These are phyloP conservation scores for Penicillium hesseltinei DNA, from an alignment of 2,329 filamentous ascomycete species.

Conservation along the genomic window DNA sequence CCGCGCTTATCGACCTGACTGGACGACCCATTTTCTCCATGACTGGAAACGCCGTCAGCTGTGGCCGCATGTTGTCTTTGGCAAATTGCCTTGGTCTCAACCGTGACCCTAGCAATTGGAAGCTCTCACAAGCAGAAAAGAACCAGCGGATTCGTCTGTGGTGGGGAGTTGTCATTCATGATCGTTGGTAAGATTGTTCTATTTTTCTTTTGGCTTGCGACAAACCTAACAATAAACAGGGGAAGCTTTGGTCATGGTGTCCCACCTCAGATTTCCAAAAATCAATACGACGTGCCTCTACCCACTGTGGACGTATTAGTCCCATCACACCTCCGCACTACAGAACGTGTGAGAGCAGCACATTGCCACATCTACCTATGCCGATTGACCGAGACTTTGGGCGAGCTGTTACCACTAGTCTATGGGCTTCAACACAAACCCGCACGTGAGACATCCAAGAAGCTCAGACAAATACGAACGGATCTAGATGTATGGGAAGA, in stretches of 20 bases:
- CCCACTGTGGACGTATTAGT: conserved; percentile 48
- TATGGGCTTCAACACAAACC: conserved; percentile 46
- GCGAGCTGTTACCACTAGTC: conserved; percentile 47
- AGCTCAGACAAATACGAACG: conserved; percentile 46
- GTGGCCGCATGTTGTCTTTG: conserved; percentile 53
- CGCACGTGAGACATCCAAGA: conserved; percentile 46
- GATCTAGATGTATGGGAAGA: conserved; percentile 49
- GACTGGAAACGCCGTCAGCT: conserved; percentile 57
- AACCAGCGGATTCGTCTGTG: conserved; percentile 53
- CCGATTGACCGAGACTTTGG: conserved; percentile 48
- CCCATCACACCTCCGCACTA: conserved; percentile 33
- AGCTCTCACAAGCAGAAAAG: conserved; percentile 52
- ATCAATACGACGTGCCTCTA: conserved; percentile 57
- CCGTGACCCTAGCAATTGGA: conserved; percentile 55
- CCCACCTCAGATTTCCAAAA: conserved; percentile 53
- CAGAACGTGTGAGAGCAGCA: conserved; percentile 47
- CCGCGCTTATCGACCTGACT: conserved; percentile 58
- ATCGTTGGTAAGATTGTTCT: conserved; percentile 47
- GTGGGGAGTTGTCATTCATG: conserved; percentile 59
- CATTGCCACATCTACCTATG: conserved; percentile 56
- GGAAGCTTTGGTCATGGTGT: conserved; percentile 57
- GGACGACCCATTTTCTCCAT: conserved; percentile 61
- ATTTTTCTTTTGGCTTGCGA: neutral
- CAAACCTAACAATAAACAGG: conserved; percentile 33
- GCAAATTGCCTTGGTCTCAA: conserved; percentile 58